Evolutionary conservation across 805 yeast genomes (phyloP).

Genomic region (Isabelozyma heimii): DNA sequence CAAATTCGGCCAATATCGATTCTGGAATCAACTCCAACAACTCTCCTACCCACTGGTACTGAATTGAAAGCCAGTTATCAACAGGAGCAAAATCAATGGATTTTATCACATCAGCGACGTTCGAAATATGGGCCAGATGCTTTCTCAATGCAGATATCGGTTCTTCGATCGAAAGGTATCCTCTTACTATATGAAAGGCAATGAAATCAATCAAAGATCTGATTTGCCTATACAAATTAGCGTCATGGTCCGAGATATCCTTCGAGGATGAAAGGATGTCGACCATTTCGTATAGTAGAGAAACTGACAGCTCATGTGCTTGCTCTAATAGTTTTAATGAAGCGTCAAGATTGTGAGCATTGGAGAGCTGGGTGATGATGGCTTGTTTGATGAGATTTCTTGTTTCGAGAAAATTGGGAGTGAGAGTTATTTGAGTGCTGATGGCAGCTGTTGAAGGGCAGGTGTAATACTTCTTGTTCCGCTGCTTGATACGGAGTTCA

Average conservation of each 20-base stretch:
- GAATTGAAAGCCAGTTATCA: constrained; percentile 57
- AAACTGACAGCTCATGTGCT: constrained; percentile 31
- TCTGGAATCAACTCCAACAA: constrained; percentile 48
- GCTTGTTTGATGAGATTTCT: constrained; percentile 37
- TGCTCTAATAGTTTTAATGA: constrained; percentile 27
- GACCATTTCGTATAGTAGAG: constrained; percentile 15
- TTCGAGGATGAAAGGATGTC: constrained; percentile 2
- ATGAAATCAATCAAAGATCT: constrained; percentile 55
- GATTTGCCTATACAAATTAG: constrained; percentile 25
- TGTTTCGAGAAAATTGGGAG: constrained; percentile 37
- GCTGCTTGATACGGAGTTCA: constrained; percentile 29
- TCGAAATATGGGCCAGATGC: constrained; percentile 61
- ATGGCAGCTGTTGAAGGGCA: constrained; percentile 23
- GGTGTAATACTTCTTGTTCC: constrained; percentile 36
- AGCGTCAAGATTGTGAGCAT: constrained; percentile 32
- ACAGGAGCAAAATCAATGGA: constrained; percentile 9
- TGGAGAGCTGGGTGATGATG: constrained; percentile 27
- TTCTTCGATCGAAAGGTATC: constrained; percentile 57
- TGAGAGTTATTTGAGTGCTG: constrained; percentile 26
- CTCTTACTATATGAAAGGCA: constrained; percentile 61
- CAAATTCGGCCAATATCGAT: constrained; percentile 22
- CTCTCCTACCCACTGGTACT: constrained; percentile 65
- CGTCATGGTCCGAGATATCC: constrained; percentile 25
- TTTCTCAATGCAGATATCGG: constrained; percentile 59
- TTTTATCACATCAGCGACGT: constrained; percentile 39